These are phyloP conservation scores for Arthroderma sp. DNA, from an alignment of 2,329 filamentous ascomycete species.

Conservation along the genomic window DNA sequence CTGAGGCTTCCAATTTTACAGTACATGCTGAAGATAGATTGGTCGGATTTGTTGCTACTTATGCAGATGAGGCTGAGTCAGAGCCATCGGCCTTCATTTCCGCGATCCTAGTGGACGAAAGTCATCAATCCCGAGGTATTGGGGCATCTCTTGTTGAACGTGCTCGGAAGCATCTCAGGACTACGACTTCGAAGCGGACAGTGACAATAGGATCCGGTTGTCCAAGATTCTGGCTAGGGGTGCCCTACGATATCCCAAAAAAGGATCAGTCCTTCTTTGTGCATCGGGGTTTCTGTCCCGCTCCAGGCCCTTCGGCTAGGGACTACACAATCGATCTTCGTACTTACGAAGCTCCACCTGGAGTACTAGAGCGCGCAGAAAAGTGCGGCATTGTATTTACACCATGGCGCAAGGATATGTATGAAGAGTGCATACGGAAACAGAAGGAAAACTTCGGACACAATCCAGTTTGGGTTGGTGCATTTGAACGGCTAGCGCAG, in stretches of 20 bases:
- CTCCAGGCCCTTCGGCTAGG: conserved; percentile 16
- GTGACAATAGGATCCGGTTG: conserved; percentile 21
- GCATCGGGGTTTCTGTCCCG: conserved; percentile 27
- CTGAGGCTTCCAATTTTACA: conserved; percentile 8
- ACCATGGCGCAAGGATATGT: conserved; percentile 8
- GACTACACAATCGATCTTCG: conserved; percentile 31
- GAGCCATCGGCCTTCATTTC: conserved; percentile 9
- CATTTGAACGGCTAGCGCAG: conserved; percentile 25
- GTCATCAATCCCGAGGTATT: conserved; percentile 15
- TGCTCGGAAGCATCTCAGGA: conserved; percentile 5
- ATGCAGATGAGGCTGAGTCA: conserved; percentile 8
- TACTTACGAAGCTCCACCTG: conserved; percentile 21
- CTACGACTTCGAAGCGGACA: conserved; percentile 1
- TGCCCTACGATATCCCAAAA: conserved; percentile 27
- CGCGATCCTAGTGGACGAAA: conserved; percentile 13
- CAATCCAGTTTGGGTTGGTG: conserved; percentile 29
- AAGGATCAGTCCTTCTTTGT: conserved; percentile 27
- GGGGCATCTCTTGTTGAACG: conserved; percentile 10
- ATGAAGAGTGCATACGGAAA: conserved; percentile 9
- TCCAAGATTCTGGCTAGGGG: conserved; percentile 35
- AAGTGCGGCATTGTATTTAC: conserved; percentile 7
- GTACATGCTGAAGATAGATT: neutral
- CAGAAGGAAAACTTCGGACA: conserved; percentile 9
- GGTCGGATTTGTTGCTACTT: conserved; percentile 9
- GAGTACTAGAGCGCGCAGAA: conserved; percentile 22